A percentile compares a stretch with the other conserved stretches of the same genome.
Evolutionary conservation across 441 rosid species (phyloP).

Genomic region (Pelargonium exstipulatum): DNA sequence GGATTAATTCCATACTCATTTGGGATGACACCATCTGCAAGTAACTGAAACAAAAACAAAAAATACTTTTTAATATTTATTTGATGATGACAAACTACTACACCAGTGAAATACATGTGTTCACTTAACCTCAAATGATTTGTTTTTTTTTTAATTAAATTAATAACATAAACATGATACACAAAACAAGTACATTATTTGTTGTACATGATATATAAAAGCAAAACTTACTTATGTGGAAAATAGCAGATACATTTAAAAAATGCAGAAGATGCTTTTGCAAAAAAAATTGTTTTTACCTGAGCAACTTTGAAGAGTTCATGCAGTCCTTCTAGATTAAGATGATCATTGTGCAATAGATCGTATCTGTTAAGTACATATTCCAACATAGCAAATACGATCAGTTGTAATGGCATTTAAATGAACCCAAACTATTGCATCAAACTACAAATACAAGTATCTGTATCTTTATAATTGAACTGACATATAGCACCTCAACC

Average conservation of each 20-base stretch:
- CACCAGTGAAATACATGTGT: slow-evolving; percentile 11
- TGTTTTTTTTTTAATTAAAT: not conserved
- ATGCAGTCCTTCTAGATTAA: slow-evolving; percentile 81
- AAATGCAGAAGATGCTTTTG: not conserved
- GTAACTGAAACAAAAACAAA: slow-evolving; percentile 52
- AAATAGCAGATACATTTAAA: not conserved
- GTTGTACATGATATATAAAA: not conserved
- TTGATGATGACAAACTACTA: slow-evolving; percentile 11
- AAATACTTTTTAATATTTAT: slow-evolving; percentile 4
- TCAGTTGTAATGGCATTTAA: slow-evolving; percentile 3
- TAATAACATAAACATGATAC: not conserved
- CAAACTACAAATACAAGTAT: not conserved
- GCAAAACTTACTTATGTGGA: not conserved
- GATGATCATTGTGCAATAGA: slow-evolving; percentile 97
- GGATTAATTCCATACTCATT: slow-evolving; percentile 99
- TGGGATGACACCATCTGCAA: slow-evolving; percentile 99
- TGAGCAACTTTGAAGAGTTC: slow-evolving; percentile 98
- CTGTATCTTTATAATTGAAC: not conserved
- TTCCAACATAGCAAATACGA: not conserved
- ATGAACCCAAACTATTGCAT: not conserved
- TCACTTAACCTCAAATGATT: not conserved
- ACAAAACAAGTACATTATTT: not conserved
- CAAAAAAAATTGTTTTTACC: slow-evolving; percentile 33
- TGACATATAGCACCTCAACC: not conserved
- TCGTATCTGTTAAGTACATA: slow-evolving; percentile 57